Conservation (phyloP, 345 rosid species). For the Salix purpurea region DNA sequence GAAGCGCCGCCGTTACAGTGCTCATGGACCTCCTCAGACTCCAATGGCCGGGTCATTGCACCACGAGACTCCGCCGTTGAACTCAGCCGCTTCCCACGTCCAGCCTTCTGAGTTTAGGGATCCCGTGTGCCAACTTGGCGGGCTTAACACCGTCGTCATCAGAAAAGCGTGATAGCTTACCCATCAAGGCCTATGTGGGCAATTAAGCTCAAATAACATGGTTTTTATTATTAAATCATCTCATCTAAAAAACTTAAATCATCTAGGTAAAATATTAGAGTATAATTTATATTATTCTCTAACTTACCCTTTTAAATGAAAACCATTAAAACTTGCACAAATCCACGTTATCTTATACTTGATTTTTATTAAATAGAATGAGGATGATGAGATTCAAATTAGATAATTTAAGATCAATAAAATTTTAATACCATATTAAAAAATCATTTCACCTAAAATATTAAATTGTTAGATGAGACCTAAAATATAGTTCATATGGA, state of each 20-base stretch:
- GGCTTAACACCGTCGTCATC: not conserved
- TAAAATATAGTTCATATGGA: too few species aligned
- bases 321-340: accelerated
- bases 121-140: not conserved
- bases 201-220: not conserved
- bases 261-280: accelerated
- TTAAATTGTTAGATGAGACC: too few species aligned
- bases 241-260: too few species aligned
- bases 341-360: accelerated
- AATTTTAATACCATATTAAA: too few species aligned
- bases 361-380: too few species aligned
- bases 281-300: too few species aligned
- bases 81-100: not conserved
- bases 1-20: not conserved
- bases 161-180: not conserved
- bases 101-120: not conserved
- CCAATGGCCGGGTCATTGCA: not conserved
- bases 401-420: accelerated
- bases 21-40: not conserved
- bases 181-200: not conserved
- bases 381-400: accelerated
- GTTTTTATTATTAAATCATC: not conserved
- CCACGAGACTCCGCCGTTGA: too few species aligned
- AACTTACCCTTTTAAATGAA: accelerated
- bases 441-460: accelerated